phyloP scores from a whole-genome alignment of 2,329 filamentous ascomycete genomes.

The Chalaropsis ovoidea region DNA sequence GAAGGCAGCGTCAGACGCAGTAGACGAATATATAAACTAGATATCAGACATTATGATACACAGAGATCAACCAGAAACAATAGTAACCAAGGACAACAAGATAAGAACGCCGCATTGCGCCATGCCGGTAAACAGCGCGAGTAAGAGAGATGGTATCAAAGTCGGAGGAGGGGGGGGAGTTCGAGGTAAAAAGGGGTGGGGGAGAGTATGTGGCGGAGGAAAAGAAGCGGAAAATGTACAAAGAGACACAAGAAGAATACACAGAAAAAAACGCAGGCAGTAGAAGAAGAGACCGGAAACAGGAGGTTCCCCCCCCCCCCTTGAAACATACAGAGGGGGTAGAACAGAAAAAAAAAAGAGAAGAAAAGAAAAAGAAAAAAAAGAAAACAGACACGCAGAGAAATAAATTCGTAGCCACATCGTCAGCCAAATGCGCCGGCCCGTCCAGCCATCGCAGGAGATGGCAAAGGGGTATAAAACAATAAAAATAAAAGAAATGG shows the following conservation, averaged over 20 bases:
- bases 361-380: neutral
- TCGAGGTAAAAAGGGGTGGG: neutral
- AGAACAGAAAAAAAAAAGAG: neutral
- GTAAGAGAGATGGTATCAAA: slow-evolving; percentile 15
- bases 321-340: neutral
- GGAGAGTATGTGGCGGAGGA: neutral
- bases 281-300: no score
- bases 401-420: neutral
- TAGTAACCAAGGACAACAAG: neutral
- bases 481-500: neutral
- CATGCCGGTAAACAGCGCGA: neutral
- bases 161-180: neutral
- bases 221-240: slow-evolving; percentile 7
- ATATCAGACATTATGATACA: slow-evolving; percentile 10
- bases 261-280: no score
- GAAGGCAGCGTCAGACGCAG: no score
- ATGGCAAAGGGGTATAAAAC: slow-evolving; percentile 10
- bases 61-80: neutral
- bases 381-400: slow-evolving; percentile 7
- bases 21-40: neutral
- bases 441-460: neutral
- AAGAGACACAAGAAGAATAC: neutral
- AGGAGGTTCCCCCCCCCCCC: no score
- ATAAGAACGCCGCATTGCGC: slow-evolving; percentile 4
- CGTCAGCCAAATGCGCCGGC: slow-evolving; percentile 7